These are phyloP conservation scores for Cyclotella distinguenda DNA, from an alignment of 108 stramenopile genomes.

Conservation along the genomic window DNA sequence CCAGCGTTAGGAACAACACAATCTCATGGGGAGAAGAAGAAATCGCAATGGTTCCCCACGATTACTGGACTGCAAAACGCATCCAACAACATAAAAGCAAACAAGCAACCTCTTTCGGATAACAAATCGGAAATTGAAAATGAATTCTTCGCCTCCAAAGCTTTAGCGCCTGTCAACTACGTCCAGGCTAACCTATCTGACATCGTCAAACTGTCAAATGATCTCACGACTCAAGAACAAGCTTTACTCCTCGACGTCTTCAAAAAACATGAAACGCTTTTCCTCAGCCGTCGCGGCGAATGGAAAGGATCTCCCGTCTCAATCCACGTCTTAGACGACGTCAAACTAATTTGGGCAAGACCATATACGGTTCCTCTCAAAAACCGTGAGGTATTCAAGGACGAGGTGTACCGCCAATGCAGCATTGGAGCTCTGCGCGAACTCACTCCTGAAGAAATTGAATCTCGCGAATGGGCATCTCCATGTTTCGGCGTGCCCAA, in stretches of 20 bases:
- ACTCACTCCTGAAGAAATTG: slow-evolving; percentile 4
- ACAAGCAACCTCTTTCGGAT: neutral
- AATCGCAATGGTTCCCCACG: neutral
- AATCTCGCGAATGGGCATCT: slow-evolving; percentile 11
- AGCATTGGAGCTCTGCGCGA: neutral
- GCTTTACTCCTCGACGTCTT: neutral
- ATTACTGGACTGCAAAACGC: neutral
- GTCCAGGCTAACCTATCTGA: neutral
- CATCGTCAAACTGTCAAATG: neutral
- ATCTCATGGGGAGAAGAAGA: slow-evolving; percentile 15
- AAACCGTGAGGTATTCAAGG: slow-evolving; percentile 1
- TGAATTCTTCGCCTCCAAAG: neutral
- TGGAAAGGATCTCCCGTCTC: neutral
- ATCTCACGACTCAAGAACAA: neutral
- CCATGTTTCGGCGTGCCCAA: slow-evolving; percentile 11
- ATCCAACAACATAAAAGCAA: neutral
- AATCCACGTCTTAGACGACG: neutral
- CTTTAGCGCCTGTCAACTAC: neutral
- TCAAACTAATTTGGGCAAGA: neutral
- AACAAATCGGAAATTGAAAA: neutral
- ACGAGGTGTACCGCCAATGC: slow-evolving; percentile 13
- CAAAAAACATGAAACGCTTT: neutral
- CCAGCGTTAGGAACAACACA: neutral
- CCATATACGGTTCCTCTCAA: slow-evolving; percentile 11
- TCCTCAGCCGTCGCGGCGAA: neutral